phyloP scores from a whole-genome alignment of 768 basidiomycete species.

The Amanita thiersii region DNA sequence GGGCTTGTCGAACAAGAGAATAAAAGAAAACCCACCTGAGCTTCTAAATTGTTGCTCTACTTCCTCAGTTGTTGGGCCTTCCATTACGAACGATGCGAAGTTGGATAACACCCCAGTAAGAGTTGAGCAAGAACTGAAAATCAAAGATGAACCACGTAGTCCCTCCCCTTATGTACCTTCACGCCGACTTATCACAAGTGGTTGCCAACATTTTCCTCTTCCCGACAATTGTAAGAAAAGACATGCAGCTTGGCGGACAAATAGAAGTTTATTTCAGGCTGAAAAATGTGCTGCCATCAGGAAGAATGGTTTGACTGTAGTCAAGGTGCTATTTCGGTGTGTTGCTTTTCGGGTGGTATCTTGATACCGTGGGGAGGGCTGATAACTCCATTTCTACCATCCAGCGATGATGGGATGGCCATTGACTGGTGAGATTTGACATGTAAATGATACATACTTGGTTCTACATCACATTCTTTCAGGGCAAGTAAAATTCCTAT shows the following conservation, averaged over 20 bases:
- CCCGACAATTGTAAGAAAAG: conserved; percentile 4
- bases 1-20: too few relatives aligned
- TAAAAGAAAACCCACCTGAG: too few relatives aligned
- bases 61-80: too few relatives aligned
- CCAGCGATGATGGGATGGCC: conserved; percentile 1
- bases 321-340: conserved; percentile 1
- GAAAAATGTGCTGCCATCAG: neutral
- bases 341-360: neutral
- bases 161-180: neutral
- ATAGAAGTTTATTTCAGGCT: neutral
- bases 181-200: neutral
- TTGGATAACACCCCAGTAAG: neutral
- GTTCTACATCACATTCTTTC: neutral
- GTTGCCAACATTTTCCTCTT: neutral
- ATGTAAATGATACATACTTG: neutral
- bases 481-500: conserved; percentile 1
- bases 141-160: conserved; percentile 6
- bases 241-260: neutral
- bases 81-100: neutral
- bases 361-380: neutral
- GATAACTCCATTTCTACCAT: neutral
- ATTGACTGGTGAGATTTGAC: conserved; percentile 7
- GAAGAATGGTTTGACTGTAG: conserved; percentile 1
- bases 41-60: too few relatives aligned
- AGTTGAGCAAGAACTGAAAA: neutral